These are phyloP conservation scores for Colletotrichum spaethianum DNA, from an alignment of 2,329 filamentous ascomycete genomes.

Conservation along the genomic window DNA sequence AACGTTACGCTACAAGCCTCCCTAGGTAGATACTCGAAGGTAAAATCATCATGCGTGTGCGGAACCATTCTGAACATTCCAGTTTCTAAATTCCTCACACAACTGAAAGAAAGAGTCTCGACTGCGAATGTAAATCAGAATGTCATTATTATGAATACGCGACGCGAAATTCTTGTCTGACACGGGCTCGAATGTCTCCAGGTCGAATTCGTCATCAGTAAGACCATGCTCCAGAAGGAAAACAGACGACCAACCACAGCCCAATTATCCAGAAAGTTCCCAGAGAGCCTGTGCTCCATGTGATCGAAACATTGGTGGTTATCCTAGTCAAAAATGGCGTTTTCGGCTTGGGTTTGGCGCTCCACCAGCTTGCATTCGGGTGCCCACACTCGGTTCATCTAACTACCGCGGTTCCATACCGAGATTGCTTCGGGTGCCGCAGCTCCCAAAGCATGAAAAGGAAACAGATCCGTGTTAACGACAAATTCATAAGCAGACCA, in stretches of 20 bases:
- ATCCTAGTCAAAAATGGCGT: not conserved
- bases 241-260: not conserved
- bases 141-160: no score
- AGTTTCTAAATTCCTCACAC: no score
- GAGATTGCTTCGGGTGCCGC: not conserved
- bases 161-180: no score
- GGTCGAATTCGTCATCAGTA: not conserved
- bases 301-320: not conserved
- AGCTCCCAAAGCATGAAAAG: not conserved
- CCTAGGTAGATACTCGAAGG: no score
- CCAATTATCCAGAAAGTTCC: not conserved
- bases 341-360: not conserved
- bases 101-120: no score
- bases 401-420: not conserved
- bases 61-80: no score
- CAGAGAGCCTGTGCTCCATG: not conserved
- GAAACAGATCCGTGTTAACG: not conserved
- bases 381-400: not conserved
- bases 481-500: not conserved
- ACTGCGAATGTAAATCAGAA: no score
- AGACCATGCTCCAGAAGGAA: no score
- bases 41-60: no score
- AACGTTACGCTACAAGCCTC: no score
- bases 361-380: no score
- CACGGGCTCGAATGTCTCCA: not conserved